Percentiles rank a stretch among this genome's conserved stretches.
These are phyloP conservation scores for Phycomyces nitens DNA, from an alignment of 192 early-diverging fungal species.

Conservation along the genomic window DNA sequence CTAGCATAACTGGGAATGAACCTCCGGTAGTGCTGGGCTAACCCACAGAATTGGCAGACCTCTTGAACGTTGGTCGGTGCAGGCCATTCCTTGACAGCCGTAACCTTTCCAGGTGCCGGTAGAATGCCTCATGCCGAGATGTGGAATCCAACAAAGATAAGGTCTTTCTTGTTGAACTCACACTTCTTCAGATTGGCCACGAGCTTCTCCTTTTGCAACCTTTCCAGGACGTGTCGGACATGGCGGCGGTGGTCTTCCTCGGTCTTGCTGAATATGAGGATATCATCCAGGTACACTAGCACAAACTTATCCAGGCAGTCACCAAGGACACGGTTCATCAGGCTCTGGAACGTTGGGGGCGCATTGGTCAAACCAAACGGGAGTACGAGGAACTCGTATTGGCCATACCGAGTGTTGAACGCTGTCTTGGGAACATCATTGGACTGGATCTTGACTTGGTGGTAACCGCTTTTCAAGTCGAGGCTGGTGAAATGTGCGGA, in stretches of 20 bases:
- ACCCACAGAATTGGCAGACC: constrained; percentile 14
- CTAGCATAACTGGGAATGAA: constrained; percentile 20
- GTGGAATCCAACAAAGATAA: constrained; percentile 24
- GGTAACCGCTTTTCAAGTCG: too few relatives aligned
- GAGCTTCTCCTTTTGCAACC: too few relatives aligned
- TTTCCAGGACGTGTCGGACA: constrained; percentile 8
- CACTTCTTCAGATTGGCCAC: too few relatives aligned
- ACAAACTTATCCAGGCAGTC: constrained; percentile 5
- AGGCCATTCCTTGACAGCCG: constrained; percentile 19
- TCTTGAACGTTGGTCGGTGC: constrained; percentile 10
- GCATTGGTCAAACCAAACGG: constrained; percentile 31
- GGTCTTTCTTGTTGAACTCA: background rate
- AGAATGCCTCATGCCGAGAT: constrained; percentile 23
- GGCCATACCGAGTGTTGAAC: too few relatives aligned
- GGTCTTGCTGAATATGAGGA: constrained; percentile 32
- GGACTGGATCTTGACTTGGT: too few relatives aligned
- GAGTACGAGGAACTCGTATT: constrained; percentile 16
- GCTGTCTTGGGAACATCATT: too few relatives aligned
- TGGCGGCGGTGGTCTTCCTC: constrained; percentile 34
- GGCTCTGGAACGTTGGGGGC: too few relatives aligned
- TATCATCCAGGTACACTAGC: constrained; percentile 45
- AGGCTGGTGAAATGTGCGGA: too few relatives aligned
- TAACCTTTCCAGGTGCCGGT: constrained; percentile 20
- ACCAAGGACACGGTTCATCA: too few relatives aligned
- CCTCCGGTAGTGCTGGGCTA: constrained; percentile 18